Base-by-base conservation (phyloP, 1,284 basidiomycete genomes). In the Leccinum angustisporum region DNA sequence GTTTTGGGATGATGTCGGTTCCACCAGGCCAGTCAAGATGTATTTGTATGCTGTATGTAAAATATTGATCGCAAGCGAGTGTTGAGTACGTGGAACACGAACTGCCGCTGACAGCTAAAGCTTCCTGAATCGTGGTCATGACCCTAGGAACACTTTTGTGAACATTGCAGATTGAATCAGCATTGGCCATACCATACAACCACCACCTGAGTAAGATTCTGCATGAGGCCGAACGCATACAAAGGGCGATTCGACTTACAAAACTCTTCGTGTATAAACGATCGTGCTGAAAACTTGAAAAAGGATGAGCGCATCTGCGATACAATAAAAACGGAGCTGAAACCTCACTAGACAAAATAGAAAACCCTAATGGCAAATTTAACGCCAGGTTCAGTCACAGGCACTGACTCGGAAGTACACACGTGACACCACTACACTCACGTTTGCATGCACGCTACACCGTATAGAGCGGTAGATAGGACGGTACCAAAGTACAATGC, bases 371-470 rank as follows among this genome's bases (percentile, higher is more conserved):
- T 25, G 3, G n/a, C 52, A 5, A 25, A 27, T 4, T 27, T 11
- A 16, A 5, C 30, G 33, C 16, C 8, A 10, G 14, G 2, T 27
- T 27, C 6, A 10, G 31, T 36, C 16, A 14, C 3, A 18, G 9
- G 9, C 25, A 43, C 27, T 9, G 25, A 25, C 25, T 25, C 25
- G 25, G 16, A 2, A 14, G 31, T 16, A 25, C 33, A 21, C 7
- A 16, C 21, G n/a, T n/a, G n/a, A n/a, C n/a, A n/a, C n/a, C 1
- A 10, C 40, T 16, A 6, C 14, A 61, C 66, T 58, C 51, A 67
- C 66, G 38, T 56, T 61, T 67, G 66, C 57, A 66, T 68, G 46
- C 67, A 67, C 1, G 59, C 27, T 14, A 59, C 16, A 31, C 66
- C 61, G 2, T 68, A 68, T 33, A 67, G 55, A 6, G 30, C 18